Evolutionary conservation across 192 early-diverging fungal species (phyloP).

Genomic region (Umbelopsis isabellina): DNA sequence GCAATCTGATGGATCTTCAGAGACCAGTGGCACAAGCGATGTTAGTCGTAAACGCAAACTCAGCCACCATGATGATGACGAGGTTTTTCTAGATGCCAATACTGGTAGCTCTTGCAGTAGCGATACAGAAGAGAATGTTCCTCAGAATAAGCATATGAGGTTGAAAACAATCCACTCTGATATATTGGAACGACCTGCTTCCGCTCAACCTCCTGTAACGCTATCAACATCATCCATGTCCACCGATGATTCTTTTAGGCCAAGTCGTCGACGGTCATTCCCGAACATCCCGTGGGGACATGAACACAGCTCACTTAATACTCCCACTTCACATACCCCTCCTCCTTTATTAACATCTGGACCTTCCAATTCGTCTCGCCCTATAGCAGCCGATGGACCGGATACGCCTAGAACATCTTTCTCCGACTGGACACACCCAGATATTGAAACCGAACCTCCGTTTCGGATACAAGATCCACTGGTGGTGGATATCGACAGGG

Average conservation of each 20-base stretch:
- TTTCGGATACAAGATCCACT: conserved; percentile 41
- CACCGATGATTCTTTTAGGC: background rate
- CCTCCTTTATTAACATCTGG: background rate
- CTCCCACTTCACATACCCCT: background rate
- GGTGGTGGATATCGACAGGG: conserved; percentile 35
- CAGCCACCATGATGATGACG: conserved; percentile 11
- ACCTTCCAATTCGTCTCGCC: background rate
- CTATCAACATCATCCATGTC: background rate
- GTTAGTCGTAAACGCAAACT: conserved; percentile 18
- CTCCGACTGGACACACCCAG: conserved; percentile 20
- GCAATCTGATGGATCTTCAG: background rate
- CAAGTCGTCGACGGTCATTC: conserved; percentile 11
- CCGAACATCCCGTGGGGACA: conserved; percentile 8
- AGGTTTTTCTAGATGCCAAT: background rate
- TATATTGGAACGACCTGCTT: background rate
- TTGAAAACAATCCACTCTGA: background rate
- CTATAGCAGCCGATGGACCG: background rate
- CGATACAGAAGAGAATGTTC: background rate
- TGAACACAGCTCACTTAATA: background rate
- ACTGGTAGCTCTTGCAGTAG: conserved; percentile 2
- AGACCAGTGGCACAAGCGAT: conserved; percentile 11
- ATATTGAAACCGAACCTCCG: conserved; percentile 21
- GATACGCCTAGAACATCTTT: conserved; percentile 11
- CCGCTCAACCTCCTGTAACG: background rate
- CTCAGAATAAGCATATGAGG: conserved; percentile 4